A percentile compares a stretch with the other conserved stretches of the same genome.
Conservation (phyloP, 176 grass and related monocot species). For the Zizania latifolia region DNA sequence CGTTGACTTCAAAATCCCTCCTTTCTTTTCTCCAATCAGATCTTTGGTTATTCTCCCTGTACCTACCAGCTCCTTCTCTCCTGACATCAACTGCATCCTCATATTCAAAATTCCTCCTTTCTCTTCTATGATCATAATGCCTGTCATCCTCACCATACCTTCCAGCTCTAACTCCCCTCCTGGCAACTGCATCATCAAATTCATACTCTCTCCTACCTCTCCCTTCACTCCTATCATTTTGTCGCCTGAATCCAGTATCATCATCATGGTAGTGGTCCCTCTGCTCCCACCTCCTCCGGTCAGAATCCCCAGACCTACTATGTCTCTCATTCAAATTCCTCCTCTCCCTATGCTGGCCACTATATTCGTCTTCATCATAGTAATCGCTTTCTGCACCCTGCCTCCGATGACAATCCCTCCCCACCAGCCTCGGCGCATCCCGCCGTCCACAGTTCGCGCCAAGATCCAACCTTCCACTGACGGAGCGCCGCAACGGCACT, state of each 20-base stretch:
- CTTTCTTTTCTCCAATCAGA: conserved; percentile 23
- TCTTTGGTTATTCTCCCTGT: conserved; percentile 19
- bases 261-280: conserved; percentile 41
- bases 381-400: conserved; percentile 17
- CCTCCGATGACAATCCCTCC: conserved; percentile 29
- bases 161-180: not conserved
- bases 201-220: conserved; percentile 15
- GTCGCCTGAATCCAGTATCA: conserved; percentile 20
- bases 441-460: not conserved
- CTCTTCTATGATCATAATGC: conserved; percentile 24
- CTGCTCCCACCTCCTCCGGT: conserved; percentile 23
- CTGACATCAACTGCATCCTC: conserved; percentile 24
- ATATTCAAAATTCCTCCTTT: conserved; percentile 27
- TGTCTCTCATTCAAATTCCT: conserved; percentile 18
- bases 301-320: conserved; percentile 26
- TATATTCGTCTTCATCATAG: conserved; percentile 27
- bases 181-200: conserved; percentile 5
- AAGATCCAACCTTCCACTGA: conserved; percentile 28
- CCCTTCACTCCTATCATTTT: conserved; percentile 17
- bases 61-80: not conserved
- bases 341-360: conserved; percentile 17
- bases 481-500: conserved; percentile 6
- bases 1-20: conserved; percentile 18
- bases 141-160: conserved; percentile 26
- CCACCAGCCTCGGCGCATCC: conserved; percentile 23